A percentile compares a stretch with the other conserved stretches of the same genome.
Conservation (phyloP, 1,284 basidiomycete genomes). For the Cystobasidium slooffiae region DNA sequence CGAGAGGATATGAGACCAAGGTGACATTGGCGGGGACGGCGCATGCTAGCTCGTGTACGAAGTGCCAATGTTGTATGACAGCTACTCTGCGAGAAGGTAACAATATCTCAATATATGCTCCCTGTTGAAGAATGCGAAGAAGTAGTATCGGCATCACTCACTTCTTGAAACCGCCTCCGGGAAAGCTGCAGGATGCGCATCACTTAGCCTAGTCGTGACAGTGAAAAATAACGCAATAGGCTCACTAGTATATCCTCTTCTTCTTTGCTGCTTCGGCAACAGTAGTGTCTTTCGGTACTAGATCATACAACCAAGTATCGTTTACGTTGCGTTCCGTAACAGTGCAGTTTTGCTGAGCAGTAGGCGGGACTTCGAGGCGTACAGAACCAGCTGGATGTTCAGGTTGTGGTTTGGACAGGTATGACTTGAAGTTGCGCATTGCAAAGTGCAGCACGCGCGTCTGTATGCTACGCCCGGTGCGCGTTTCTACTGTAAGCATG, state of each 20-base stretch:
- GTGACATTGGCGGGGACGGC: constrained; percentile 16
- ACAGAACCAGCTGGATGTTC: constrained; percentile 23
- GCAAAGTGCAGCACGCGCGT: constrained; percentile 8
- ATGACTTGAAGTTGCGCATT: constrained; percentile 12
- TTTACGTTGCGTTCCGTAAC: constrained; percentile 25
- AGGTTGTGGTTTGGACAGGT: constrained; percentile 20
- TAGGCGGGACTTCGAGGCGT: not conserved
- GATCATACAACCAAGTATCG: constrained; percentile 34
- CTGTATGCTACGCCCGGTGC: constrained; percentile 2
- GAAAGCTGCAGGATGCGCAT: constrained; percentile 10
- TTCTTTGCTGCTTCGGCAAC: not conserved
- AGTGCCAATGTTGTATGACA: constrained; percentile 33
- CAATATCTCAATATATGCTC: not conserved
- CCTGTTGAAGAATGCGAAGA: not conserved
- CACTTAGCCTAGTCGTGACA: not conserved
- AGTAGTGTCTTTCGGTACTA: constrained; percentile 7
- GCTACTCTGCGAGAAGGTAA: constrained; percentile 14
- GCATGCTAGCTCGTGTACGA: constrained; percentile 17
- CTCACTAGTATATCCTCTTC: constrained; percentile 33
- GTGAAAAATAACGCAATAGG: not conserved
- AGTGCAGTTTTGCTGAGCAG: constrained; percentile 28
- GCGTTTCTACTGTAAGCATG: constrained; percentile 9
- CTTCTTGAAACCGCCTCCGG: constrained; percentile 35
- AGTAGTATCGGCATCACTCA: not conserved
- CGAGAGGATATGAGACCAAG: constrained; percentile 35